Base-by-base conservation (phyloP, 2,329 filamentous ascomycete species). In the Neodidymelliopsis sp. region DNA sequence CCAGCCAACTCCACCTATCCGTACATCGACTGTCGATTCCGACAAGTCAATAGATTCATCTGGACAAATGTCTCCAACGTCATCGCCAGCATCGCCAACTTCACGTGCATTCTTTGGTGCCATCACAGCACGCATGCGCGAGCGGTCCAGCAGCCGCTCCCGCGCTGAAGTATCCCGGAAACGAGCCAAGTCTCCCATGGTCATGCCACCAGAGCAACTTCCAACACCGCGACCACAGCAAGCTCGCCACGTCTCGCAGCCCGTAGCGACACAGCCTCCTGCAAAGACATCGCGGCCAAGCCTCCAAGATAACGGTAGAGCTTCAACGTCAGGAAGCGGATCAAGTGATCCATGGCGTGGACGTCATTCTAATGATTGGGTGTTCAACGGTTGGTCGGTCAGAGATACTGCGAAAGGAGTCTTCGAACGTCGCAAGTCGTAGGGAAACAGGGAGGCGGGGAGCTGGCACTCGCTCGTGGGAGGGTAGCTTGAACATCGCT, bases 321-420 rank as follows among this genome's bases (percentile, higher is more conserved):
- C 62, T 20, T 65, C 63, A 53, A 69, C 67, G 4, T 57, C 54
- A 36, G 63, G 62, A 35, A 68, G 66, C 50, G 9, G 20, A 24
- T 36, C 33, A 4, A 72, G 69, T 50, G 66, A 72, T 47, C 61
- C 64, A 46, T 73, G 70, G 70, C 57, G 61, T 8, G 69, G 69
- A 40, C 63, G 71, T 6, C 71, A 74, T 51, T 70, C 70, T 18
- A 74, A 74, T 44, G 65, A 67, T 7, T 74, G 71, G 71, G 57
- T 74, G 4, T 74, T 74, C 46, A 65, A 65, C 30, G 69, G 66
- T 29, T 72, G 69, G 49, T 72, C 69, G 12, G 66, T 73, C 8
- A 70, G 66, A n/a, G 70, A 68, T 24, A 63, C 65, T 8, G 65
- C 69, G 15, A 73, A 66, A 40, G 66, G 63, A 15, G 33, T 70